These are phyloP conservation scores for Ceratocystis huliohia DNA, from an alignment of 2,329 filamentous ascomycete species.

Conservation along the genomic window DNA sequence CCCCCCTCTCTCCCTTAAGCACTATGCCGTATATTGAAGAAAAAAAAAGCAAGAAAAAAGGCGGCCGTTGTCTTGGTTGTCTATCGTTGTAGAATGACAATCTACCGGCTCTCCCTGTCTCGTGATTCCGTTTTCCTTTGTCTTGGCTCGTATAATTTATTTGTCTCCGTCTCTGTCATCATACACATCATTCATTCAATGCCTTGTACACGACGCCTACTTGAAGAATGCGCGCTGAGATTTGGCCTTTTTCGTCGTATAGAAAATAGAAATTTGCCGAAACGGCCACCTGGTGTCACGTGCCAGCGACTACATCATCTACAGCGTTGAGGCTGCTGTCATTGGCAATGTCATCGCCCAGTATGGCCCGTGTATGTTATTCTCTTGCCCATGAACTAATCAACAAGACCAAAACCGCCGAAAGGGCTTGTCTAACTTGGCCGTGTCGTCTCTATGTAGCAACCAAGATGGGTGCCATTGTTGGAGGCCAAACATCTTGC, in stretches of 20 bases:
- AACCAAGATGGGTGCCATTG: conserved; percentile 87
- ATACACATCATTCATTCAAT: neutral
- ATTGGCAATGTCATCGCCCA: conserved; percentile 77
- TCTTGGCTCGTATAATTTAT: conserved; percentile 11
- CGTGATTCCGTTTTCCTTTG: conserved; percentile 23
- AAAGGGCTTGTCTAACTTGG: neutral
- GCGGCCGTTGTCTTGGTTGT: neutral
- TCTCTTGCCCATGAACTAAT: conserved; percentile 20
- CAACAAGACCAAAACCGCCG: conserved; percentile 14
- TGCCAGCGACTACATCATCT: conserved; percentile 96
- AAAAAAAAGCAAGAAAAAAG: no score
- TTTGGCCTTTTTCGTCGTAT: conserved; percentile 36
- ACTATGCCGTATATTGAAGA: conserved; percentile 4
- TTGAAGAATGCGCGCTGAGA: conserved; percentile 35
- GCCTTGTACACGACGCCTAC: conserved; percentile 5
- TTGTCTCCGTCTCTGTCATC: conserved; percentile 22
- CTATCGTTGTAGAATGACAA: conserved; percentile 24
- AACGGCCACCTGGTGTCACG: conserved; percentile 95
- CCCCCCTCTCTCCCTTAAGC: neutral
- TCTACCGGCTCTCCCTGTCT: conserved; percentile 21
- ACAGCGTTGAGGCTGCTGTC: conserved; percentile 88
- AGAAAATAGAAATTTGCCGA: conserved; percentile 69
- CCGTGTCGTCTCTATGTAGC: conserved; percentile 39
- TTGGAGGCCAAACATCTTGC: conserved; percentile 95
- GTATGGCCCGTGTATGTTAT: conserved; percentile 71